phyloP scores from a whole-genome alignment of 108 stramenopile genomes.

The Asterionellopsis glacialis region DNA sequence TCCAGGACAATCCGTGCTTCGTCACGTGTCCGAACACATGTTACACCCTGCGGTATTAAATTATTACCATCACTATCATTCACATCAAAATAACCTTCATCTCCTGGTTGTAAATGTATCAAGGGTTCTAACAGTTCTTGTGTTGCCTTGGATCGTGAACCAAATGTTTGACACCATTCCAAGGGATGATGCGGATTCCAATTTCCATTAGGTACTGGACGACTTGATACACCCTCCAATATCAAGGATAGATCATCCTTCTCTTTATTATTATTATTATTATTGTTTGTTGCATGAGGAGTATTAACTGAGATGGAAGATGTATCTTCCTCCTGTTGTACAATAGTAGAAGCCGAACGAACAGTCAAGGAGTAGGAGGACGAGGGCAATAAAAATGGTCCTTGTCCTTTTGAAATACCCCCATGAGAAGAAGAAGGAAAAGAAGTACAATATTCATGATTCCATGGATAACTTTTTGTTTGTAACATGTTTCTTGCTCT shows the following conservation, averaged over 20 bases:
- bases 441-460: no score
- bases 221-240: slow-evolving; percentile 26
- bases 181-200: slow-evolving; percentile 63
- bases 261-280: background rate
- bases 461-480: no score
- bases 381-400: no score
- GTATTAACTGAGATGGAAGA: background rate
- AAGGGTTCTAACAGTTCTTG: slow-evolving; percentile 25
- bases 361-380: no score
- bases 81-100: slow-evolving; percentile 70
- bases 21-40: slow-evolving; percentile 68
- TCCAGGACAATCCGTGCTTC: slow-evolving; percentile 62
- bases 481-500: no score
- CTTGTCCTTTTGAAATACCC: no score
- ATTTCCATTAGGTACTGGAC: slow-evolving; percentile 43
- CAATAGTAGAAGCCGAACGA: background rate
- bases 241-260: slow-evolving; percentile 4
- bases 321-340: background rate
- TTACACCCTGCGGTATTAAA: slow-evolving; percentile 28
- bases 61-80: slow-evolving; percentile 14
- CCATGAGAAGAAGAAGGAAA: no score
- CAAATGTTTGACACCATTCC: slow-evolving; percentile 63
- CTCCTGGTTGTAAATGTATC: slow-evolving; percentile 45
- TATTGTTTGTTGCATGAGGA: background rate
- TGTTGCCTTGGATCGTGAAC: slow-evolving; percentile 44